Conservation (phyloP, 495 filamentous ascomycete species). For the Aspergillus hancockii region DNA sequence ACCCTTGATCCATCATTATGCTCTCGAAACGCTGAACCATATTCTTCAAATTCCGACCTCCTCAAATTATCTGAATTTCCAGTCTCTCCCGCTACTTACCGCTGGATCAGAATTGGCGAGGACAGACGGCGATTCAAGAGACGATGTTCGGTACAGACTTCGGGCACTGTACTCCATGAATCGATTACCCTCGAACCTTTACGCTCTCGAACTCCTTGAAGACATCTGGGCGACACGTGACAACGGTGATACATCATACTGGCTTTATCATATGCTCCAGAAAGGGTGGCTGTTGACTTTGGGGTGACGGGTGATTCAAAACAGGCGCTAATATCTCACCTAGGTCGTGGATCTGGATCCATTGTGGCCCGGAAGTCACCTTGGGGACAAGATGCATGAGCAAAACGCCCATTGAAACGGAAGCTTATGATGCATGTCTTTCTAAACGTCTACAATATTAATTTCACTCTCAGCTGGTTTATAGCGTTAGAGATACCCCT, state of each 20-base stretch:
- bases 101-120: slow-evolving; percentile 17
- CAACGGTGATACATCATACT: slow-evolving; percentile 12
- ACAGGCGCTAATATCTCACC: too few relatives aligned
- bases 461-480: too few relatives aligned
- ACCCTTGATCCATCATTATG: too few relatives aligned
- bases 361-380: too few relatives aligned
- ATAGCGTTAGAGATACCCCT: too few relatives aligned
- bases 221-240: slow-evolving; percentile 19
- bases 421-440: too few relatives aligned
- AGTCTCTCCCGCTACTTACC: slow-evolving; percentile 17
- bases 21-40: slow-evolving; percentile 12
- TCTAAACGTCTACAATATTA: too few relatives aligned
- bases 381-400: too few relatives aligned
- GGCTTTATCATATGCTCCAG: slow-evolving; percentile 18
- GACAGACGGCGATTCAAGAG: slow-evolving; percentile 8
- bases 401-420: too few relatives aligned
- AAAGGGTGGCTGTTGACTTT: slow-evolving; percentile 14
- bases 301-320: too few relatives aligned
- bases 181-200: slow-evolving; percentile 17
- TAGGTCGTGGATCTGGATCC: too few relatives aligned
- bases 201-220: slow-evolving; percentile 16
- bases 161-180: slow-evolving; percentile 20
- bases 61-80: slow-evolving; percentile 19
- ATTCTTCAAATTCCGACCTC: slow-evolving; percentile 13
- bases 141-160: slow-evolving; percentile 13